Percentiles rank a stretch among this genome's conserved stretches.
These are phyloP conservation scores for Cytospora leucostoma DNA, from an alignment of 2,329 filamentous ascomycete species.

Conservation along the genomic window DNA sequence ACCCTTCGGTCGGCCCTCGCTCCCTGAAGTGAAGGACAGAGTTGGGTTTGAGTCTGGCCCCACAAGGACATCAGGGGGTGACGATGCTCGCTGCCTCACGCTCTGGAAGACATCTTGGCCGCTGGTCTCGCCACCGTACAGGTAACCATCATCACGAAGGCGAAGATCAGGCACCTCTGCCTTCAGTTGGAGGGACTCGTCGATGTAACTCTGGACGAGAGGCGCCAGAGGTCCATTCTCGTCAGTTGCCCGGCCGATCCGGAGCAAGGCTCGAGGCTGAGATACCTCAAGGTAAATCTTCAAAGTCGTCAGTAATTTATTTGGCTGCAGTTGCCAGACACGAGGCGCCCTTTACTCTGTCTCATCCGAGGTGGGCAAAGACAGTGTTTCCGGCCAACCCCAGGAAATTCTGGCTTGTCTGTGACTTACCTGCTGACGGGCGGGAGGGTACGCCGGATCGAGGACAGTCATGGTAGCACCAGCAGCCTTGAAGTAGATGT, in stretches of 20 bases:
- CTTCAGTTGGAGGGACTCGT: slow-evolving; percentile 70
- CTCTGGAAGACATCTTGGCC: slow-evolving; percentile 60
- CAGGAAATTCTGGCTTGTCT: neutral
- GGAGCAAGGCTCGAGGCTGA: slow-evolving; percentile 67
- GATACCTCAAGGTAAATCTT: slow-evolving; percentile 71
- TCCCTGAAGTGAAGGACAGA: slow-evolving; percentile 72
- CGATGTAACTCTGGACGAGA: slow-evolving; percentile 64
- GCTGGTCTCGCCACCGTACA: slow-evolving; percentile 67
- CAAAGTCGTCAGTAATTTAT: neutral
- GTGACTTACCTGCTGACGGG: slow-evolving; percentile 61
- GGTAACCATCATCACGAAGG: slow-evolving; percentile 68
- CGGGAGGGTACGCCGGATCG: slow-evolving; percentile 80
- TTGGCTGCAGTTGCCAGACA: neutral
- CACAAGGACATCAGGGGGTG: slow-evolving; percentile 71
- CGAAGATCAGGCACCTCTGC: slow-evolving; percentile 73
- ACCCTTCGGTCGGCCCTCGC: slow-evolving; percentile 47
- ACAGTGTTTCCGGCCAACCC: neutral
- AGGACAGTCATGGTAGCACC: slow-evolving; percentile 67
- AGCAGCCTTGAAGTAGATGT: slow-evolving; percentile 44
- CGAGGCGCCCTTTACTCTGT: neutral
- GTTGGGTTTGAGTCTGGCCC: slow-evolving; percentile 84
- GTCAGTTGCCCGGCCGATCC: slow-evolving; percentile 69
- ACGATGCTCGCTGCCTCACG: slow-evolving; percentile 50
- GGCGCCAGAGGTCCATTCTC: slow-evolving; percentile 61
- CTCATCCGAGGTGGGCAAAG: neutral